A percentile compares a stretch with the other conserved stretches of the same genome.
phyloP scores from a whole-genome alignment of 768 basidiomycete genomes.

The Leccinum fibrillosum region DNA sequence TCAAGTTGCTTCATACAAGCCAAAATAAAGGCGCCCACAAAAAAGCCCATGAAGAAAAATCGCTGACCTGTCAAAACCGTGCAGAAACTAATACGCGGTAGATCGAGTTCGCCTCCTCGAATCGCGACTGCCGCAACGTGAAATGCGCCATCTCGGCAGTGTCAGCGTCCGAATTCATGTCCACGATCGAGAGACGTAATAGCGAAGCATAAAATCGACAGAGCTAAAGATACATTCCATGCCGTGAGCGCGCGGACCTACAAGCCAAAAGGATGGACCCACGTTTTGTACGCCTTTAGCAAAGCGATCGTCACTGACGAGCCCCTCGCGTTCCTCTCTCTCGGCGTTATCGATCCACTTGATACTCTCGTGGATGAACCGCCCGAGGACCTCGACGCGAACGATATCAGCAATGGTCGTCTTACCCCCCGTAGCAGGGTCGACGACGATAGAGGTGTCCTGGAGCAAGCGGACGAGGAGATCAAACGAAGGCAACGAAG shows the following conservation, averaged over 20 bases:
- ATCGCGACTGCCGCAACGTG: constrained; percentile 63
- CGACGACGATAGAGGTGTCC: constrained; percentile 50
- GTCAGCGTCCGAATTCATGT: constrained; percentile 61
- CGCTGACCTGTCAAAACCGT: constrained; percentile 25
- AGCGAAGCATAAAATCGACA: constrained; percentile 76
- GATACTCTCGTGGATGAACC: constrained; percentile 69
- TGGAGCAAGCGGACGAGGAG: constrained; percentile 65
- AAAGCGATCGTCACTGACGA: constrained; percentile 69
- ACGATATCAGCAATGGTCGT: constrained; percentile 66
- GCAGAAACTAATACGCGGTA: constrained; percentile 60
- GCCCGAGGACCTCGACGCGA: constrained; percentile 60
- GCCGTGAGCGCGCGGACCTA: constrained; percentile 2
- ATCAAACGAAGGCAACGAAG: constrained; percentile 71
- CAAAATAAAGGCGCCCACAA: constrained; percentile 7
- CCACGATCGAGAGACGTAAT: constrained; percentile 63
- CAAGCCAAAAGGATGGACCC: not conserved
- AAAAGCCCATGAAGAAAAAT: constrained; percentile 4
- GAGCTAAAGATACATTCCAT: constrained; percentile 39
- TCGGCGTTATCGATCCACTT: constrained; percentile 70
- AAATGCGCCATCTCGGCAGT: constrained; percentile 79
- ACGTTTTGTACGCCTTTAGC: constrained; percentile 73
- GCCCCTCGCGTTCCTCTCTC: constrained; percentile 62
- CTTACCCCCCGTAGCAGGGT: constrained; percentile 39
- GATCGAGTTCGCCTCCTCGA: constrained; percentile 73
- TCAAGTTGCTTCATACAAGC: constrained; percentile 10